Base-by-base conservation (phyloP, 2,329 filamentous ascomycete genomes). In the Xylariales sp. region DNA sequence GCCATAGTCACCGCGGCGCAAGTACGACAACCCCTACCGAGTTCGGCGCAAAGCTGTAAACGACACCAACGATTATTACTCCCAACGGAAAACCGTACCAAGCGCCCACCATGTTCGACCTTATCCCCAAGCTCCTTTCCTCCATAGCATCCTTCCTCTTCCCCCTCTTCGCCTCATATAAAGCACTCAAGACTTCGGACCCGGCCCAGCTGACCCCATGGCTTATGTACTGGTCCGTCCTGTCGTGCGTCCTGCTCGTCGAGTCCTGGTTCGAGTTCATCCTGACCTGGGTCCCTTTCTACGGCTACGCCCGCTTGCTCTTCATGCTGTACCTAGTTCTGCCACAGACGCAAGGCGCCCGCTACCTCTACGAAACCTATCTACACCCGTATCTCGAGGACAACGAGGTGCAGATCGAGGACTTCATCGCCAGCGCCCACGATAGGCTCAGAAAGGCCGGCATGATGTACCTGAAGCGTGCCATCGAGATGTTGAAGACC, bases 161-260 rank as follows among this genome's bases (percentile, higher is more conserved):
- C 62, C 93, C 93, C 38, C 81, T 96, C 49, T 97, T 95, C 69
- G 90, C 91, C 52, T 95, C 91, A 50, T 97, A 96, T 77, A 97
- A 97, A 73, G 91, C 93, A 36, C 84, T 98, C 59, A 91, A 93
- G 68, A 90, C 88, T 12, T 85, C 86, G 39, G 88, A 96, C 63
- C 89, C 90, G 2, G 84, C 88, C 27, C 82, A 94, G 60, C 76
- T 96, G 46, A 88, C 88, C 49, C 91, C 91, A 82, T 98, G 93
- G 93, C 79, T 97, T 51, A 97, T 97, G 86, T 98, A 97, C 76
- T 98, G 91, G 86, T 88, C 95, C 46, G 88, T 95, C 18, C 78
- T 96, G 50, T 86, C 87, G 46, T 84, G 87, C 61, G 80, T 83
- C 54, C 74, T 90, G 43, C 78, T 93, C 47, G 79, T 82, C 64